Evolutionary conservation across 2,329 filamentous ascomycete species (phyloP).

Genomic region (Rugonectria rugulosa): DNA sequence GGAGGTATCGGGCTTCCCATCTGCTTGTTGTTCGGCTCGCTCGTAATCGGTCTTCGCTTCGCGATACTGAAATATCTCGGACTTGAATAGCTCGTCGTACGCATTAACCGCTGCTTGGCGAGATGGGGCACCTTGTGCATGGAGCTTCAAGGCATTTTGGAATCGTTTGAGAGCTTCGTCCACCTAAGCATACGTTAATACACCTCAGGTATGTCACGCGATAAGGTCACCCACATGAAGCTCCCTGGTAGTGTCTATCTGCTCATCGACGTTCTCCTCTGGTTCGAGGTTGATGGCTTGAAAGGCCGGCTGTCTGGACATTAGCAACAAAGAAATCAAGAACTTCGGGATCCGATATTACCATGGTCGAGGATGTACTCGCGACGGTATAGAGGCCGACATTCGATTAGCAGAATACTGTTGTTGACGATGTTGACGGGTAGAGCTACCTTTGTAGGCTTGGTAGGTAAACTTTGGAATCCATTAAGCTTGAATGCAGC

Average conservation of each 20-base stretch:
- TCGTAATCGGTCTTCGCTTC: slow-evolving; percentile 88
- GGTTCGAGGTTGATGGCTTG: slow-evolving; percentile 92
- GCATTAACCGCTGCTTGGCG: slow-evolving; percentile 81
- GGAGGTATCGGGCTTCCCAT: slow-evolving; percentile 51
- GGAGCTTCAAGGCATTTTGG: slow-evolving; percentile 87
- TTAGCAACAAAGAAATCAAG: slow-evolving; percentile 17
- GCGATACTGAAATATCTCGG: slow-evolving; percentile 92
- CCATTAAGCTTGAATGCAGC: slow-evolving; percentile 25
- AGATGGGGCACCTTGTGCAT: slow-evolving; percentile 82
- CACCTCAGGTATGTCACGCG: background rate
- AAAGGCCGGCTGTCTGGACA: slow-evolving; percentile 66
- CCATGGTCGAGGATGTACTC: slow-evolving; percentile 34
- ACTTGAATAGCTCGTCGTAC: slow-evolving; percentile 85
- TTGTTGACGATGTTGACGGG: slow-evolving; percentile 13
- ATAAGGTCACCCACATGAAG: slow-evolving; percentile 66
- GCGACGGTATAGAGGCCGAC: slow-evolving; percentile 23
- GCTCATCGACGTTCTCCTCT: slow-evolving; percentile 88
- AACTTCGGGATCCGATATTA: background rate
- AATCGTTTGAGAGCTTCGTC: slow-evolving; percentile 97
- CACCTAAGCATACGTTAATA: slow-evolving; percentile 59
- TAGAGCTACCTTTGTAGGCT: slow-evolving; percentile 20
- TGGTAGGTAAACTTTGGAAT: too few relatives aligned
- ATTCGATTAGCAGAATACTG: slow-evolving; percentile 26
- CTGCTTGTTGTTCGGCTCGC: slow-evolving; percentile 67
- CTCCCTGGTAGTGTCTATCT: slow-evolving; percentile 94